phyloP scores from a whole-genome alignment of 148 eudicot species.

The Fagopyrum tataricum region DNA sequence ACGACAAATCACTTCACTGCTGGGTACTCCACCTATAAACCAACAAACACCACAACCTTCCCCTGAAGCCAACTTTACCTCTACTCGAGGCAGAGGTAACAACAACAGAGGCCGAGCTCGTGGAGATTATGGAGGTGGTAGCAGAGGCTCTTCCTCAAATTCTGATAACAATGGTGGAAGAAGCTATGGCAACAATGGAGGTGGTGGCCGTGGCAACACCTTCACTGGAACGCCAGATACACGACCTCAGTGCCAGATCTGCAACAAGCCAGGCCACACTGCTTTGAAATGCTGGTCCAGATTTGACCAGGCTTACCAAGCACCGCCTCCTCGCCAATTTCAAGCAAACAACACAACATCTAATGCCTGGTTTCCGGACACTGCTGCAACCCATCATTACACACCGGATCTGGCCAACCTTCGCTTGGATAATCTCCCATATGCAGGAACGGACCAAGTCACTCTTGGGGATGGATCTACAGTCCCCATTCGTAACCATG shows the following conservation, averaged over 20 bases:
- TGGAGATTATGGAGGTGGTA: neutral
- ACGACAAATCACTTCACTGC: neutral
- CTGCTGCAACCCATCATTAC: neutral
- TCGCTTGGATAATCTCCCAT: neutral
- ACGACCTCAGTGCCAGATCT: neutral
- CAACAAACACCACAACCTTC: neutral
- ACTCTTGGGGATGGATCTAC: neutral
- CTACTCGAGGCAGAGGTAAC: too few relatives aligned
- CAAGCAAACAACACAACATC: neutral
- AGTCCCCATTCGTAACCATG: neutral
- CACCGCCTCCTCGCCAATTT: neutral
- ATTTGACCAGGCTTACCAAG: neutral
- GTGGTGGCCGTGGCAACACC: neutral
- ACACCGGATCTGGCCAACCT: neutral
- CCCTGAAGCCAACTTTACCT: neutral
- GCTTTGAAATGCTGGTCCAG: neutral
- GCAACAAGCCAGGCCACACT: neutral
- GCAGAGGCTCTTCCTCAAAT: too few relatives aligned
- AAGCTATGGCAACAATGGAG: neutral
- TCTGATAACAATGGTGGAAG: neutral
- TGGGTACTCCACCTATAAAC: neutral
- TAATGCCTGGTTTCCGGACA: neutral
- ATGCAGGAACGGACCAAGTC: neutral
- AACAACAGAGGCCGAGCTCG: neutral
- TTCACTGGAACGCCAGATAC: neutral